A percentile compares a stretch with the other conserved stretches of the same genome.
These are phyloP conservation scores for Xylariaceae sp. DNA, from an alignment of 2,329 filamentous ascomycete genomes.

Conservation along the genomic window DNA sequence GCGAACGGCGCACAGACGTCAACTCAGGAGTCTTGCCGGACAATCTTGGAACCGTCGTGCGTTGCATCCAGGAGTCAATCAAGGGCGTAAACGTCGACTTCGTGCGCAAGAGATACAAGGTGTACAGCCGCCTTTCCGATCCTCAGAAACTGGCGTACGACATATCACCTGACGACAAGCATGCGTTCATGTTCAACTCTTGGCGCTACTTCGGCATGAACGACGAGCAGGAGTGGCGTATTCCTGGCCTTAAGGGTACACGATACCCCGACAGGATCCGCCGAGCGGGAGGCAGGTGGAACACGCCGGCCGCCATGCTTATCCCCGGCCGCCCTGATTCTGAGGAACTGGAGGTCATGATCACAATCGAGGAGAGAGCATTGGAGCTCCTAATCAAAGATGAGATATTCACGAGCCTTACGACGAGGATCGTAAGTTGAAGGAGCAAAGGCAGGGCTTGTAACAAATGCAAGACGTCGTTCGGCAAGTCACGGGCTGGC, in stretches of 20 bases:
- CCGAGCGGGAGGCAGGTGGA: slow-evolving; percentile 1
- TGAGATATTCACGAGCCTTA: not conserved
- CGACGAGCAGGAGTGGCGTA: slow-evolving; percentile 3
- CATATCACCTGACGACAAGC: not conserved
- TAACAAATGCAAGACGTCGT: not conserved
- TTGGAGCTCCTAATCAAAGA: slow-evolving; percentile 4
- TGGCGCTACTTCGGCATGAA: slow-evolving; percentile 9
- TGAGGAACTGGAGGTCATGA: slow-evolving; percentile 4
- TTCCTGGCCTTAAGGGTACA: not conserved
- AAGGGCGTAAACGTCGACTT: not conserved
- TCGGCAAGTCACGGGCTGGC: not conserved
- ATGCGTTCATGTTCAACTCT: slow-evolving; percentile 5
- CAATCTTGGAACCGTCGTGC: not conserved
- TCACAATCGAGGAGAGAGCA: slow-evolving; percentile 5
- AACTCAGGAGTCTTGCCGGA: not conserved
- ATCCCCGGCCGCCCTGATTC: slow-evolving; percentile 2
- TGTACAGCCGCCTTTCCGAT: not conserved
- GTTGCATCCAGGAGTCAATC: slow-evolving; percentile 2
- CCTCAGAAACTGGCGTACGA: slow-evolving; percentile 1
- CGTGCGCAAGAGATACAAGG: not conserved
- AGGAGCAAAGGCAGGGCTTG: not conserved
- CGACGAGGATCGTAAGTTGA: not conserved
- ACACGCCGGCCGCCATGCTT: slow-evolving; percentile 3
- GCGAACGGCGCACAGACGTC: not conserved
- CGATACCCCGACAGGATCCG: slow-evolving; percentile 2